Base-by-base conservation (phyloP, 139 green algal species). In the Chlamydomonas incerta region DNA sequence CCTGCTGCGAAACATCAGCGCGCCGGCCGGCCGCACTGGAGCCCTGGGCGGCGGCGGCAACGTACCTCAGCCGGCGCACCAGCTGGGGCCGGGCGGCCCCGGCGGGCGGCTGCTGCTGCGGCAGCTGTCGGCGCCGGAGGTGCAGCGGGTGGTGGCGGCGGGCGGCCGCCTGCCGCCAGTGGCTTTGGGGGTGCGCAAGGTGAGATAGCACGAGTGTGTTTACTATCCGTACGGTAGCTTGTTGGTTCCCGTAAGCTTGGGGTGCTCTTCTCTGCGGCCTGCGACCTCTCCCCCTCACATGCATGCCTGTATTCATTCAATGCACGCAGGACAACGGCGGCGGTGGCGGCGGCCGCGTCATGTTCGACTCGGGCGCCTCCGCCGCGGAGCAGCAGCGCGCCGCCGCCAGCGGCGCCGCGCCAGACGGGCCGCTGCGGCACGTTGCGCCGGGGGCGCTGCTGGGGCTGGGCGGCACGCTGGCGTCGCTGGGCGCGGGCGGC, bases 51-150 rank as follows among this genome's bases (percentile, higher is more conserved):
- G 68, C 68, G 20, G 34, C 35, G 34, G 68, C 68, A 21, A n/a
- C n/a, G n/a, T n/a, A n/a, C n/a, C n/a, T n/a, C n/a, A n/a, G n/a
- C n/a, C n/a, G n/a, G n/a, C n/a, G n/a, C n/a, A n/a, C n/a, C 67
- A n/a, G 33, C 9, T 29, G 33, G 33, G 67, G 15, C 67, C 13
- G 10, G 50, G 50, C 29, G 50, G 52, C n/a, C 2, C 55, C 73
- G 60, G 75, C 20, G 37, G 75, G 26, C 77, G 77, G 11, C 37
- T 23, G 6, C 77, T 83, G 63, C 28, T 62, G 37, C 29, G 77
- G 62, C 77, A 83, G 60, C 28, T 83, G 47, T 83, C 77, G 29
- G 77, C 77, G 18, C 77, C 77, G 11, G 77, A 83, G 35, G 24
- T 57, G 55, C 31, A 37, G 21, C 10, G 11, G 29, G 17, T 9